phyloP scores from a whole-genome alignment of 2,329 filamentous ascomycete species.

The Colletotrichum tamarilloi region DNA sequence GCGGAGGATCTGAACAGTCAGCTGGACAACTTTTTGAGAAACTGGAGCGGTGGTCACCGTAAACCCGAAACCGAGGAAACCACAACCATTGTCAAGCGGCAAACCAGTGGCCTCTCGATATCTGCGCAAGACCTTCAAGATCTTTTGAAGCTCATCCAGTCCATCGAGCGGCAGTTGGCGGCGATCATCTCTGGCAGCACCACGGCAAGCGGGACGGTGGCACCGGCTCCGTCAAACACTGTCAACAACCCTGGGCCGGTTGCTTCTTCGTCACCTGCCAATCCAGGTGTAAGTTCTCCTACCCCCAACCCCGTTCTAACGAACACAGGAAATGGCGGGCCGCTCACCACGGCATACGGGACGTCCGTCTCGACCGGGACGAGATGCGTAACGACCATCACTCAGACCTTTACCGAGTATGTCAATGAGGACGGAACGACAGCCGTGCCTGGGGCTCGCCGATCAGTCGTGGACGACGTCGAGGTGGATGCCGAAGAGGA shows the following conservation, averaged over 20 bases:
- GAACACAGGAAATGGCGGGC: neutral
- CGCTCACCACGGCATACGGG: conserved; percentile 23
- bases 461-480: neutral
- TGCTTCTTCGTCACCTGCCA: neutral
- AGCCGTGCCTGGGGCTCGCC: neutral
- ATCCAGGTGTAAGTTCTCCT: conserved; percentile 14
- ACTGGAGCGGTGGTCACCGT: conserved; percentile 7
- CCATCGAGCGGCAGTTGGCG: conserved; percentile 22
- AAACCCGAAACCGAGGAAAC: conserved; percentile 3
- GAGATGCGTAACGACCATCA: conserved; percentile 34
- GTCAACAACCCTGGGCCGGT: conserved; percentile 2
- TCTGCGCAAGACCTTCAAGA: conserved; percentile 15
- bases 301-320: conserved; percentile 31
- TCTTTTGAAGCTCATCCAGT: conserved; percentile 30
- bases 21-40: conserved; percentile 15
- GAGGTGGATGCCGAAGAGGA: neutral
- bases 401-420: conserved; percentile 33
- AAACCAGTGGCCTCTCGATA: conserved; percentile 9
- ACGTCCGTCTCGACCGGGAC: conserved; percentile 23
- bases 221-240: neutral
- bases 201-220: conserved; percentile 7
- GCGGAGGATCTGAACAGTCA: conserved; percentile 20
- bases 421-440: conserved; percentile 31
- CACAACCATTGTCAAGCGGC: conserved; percentile 16
- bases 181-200: conserved; percentile 17